Percentiles rank a stretch among this genome's conserved stretches.
Evolutionary conservation across 192 early-diverging fungal genomes (phyloP).

Genomic region (Thoreauomyces humboldtii): DNA sequence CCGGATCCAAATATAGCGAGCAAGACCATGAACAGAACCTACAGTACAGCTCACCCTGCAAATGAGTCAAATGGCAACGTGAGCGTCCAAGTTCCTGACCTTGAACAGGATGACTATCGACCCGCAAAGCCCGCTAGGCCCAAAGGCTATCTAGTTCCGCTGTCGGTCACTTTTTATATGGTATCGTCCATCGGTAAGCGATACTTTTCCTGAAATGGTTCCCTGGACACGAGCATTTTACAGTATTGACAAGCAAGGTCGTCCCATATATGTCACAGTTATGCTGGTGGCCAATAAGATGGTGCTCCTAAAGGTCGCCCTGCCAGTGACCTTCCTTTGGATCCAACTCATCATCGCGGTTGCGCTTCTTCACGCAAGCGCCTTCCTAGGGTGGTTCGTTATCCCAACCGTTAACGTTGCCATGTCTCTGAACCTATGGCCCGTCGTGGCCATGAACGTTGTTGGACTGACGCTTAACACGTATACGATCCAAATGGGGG

Average conservation of each 20-base stretch:
- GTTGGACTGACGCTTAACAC: conserved; percentile 59
- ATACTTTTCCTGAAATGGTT: neutral
- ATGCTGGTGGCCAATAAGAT: conserved; percentile 40
- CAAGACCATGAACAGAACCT: too few relatives aligned
- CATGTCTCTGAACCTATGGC: conserved; percentile 20
- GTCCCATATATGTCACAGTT: conserved; percentile 2
- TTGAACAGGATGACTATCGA: too few relatives aligned
- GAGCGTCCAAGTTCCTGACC: too few relatives aligned
- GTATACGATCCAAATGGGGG: conserved; percentile 54
- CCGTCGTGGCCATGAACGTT: conserved; percentile 52
- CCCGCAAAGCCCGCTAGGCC: too few relatives aligned
- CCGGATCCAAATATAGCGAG: too few relatives aligned
- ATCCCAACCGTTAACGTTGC: neutral
- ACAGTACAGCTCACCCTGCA: too few relatives aligned
- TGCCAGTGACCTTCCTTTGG: conserved; percentile 57
- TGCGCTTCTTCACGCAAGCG: conserved; percentile 32
- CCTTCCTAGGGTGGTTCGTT: conserved; percentile 31
- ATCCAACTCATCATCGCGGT: conserved; percentile 55
- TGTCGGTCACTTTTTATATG: conserved; percentile 32
- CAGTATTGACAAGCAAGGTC: neutral
- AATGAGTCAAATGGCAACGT: too few relatives aligned
- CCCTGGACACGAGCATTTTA: conserved; percentile 2
- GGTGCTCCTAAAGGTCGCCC: conserved; percentile 45
- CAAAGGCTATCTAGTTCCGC: too few relatives aligned
- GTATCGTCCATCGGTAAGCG: conserved; percentile 31